Base-by-base conservation (phyloP, 2,329 filamentous ascomycete species). In the Xylaria multiplex region DNA sequence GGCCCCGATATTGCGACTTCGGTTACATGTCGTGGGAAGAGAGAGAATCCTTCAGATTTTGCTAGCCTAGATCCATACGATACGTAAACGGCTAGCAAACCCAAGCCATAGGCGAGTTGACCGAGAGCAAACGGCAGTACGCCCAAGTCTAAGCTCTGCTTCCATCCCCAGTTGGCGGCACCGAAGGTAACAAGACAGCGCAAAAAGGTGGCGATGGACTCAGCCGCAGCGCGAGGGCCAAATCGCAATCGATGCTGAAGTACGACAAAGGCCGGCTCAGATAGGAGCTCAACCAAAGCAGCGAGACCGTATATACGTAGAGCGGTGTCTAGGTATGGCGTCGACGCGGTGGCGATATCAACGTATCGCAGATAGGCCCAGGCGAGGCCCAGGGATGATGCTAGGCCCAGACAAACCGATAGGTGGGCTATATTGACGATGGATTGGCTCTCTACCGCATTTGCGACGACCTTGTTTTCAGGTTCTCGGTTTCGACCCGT, bases 401-500 rank as follows among this genome's bases (percentile, higher is more conserved):
- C 79, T 11, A 89, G 72, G 0, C 94, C 94, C 0, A 95, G 82
- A 0, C 84, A 77, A 14, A 96, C 83, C 24, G 93, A 88, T 24
- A 98, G 80, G 77, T 97, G 96, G 1, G 93, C 92, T 45, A 97
- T 83, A 75, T 99, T 99, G 79, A 98, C 87, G 49, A 95, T 90
- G 2, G 91, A 88, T 78, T 98, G 95, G 11, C 86, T 82, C 65
- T 82, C 83, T 60, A 74, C 77, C 71, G 67, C 75, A 58, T 61
- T 71, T 57, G 43, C 68, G 55, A 70, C 72, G 55, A 70, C 72
- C 27, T 43, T 55, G 5, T 48, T 48, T 35, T 13, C 40, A 13
- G 4, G 19, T 37, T n/a, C 22, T 30, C 19, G 37, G n/a, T 24
- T n/a, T 43, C 19, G 22, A 22, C 6, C 35, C 22, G n/a, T 45